These are phyloP conservation scores for Aspergillus calidoustus DNA, from an alignment of 2,329 filamentous ascomycete species.

Conservation along the genomic window DNA sequence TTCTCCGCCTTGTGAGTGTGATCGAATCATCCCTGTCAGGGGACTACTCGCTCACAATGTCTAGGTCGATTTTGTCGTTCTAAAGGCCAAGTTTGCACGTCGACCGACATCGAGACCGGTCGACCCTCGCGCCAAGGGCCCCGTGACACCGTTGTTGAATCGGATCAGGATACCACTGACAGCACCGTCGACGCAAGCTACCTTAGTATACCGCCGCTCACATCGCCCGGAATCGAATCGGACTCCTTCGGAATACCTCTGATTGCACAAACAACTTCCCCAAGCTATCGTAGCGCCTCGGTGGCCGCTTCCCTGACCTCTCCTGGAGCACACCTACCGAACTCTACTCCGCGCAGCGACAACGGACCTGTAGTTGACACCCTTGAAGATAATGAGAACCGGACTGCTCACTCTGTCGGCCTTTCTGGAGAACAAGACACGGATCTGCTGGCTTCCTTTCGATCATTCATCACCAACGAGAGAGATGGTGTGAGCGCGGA, in stretches of 20 bases:
- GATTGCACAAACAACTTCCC: background rate
- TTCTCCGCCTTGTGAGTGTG: conserved; percentile 48
- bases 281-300: background rate
- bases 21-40: background rate
- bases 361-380: conserved; percentile 25
- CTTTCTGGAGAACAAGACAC: conserved; percentile 54
- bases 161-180: background rate
- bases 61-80: conserved; percentile 16
- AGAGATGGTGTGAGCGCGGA: conserved; percentile 49
- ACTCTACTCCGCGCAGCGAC: background rate
- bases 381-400: conserved; percentile 49
- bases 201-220: background rate
- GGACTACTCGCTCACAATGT: background rate
- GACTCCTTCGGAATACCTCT: background rate
- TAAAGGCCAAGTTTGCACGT: conserved; percentile 10
- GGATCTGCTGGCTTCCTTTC: conserved; percentile 53
- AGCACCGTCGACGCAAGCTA: background rate
- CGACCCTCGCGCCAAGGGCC: background rate
- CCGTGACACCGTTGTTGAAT: background rate
- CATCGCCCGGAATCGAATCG: background rate
- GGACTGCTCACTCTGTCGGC: conserved; percentile 54
- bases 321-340: background rate
- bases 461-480: conserved; percentile 53
- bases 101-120: background rate
- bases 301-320: background rate